Conservation (phyloP, 495 filamentous ascomycete species). For the Neurospora tetrasperma region DNA sequence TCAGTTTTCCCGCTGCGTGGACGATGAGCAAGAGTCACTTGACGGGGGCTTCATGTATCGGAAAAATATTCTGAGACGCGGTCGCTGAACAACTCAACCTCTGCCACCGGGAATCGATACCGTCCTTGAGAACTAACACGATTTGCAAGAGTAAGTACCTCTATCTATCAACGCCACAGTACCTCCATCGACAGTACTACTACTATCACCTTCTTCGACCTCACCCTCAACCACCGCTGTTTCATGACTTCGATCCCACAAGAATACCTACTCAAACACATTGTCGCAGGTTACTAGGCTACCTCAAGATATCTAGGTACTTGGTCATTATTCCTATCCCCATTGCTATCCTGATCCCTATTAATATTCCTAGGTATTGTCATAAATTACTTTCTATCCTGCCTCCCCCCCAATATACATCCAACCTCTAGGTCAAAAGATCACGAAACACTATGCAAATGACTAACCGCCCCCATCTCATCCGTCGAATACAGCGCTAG, state of each 20-base stretch:
- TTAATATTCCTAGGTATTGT: too few relatives aligned
- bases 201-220: too few relatives aligned
- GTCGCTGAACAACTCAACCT: not conserved
- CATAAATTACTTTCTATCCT: not conserved
- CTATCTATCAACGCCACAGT: too few relatives aligned
- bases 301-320: too few relatives aligned
- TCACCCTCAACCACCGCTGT: too few relatives aligned
- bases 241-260: too few relatives aligned
- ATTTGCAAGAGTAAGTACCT: not conserved
- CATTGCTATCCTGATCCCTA: too few relatives aligned
- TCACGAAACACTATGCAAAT: not conserved
- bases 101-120: not conserved
- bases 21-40: not conserved
- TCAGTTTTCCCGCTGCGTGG: not conserved
- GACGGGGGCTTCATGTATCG: not conserved
- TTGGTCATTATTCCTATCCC: too few relatives aligned
- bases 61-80: not conserved
- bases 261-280: too few relatives aligned
- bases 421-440: not conserved
- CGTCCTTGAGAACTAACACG: not conserved
- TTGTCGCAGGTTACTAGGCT: too few relatives aligned
- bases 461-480: conserved; percentile 21
- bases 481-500: conserved; percentile 29
- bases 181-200: too few relatives aligned
- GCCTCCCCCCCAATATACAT: not conserved